Evolutionary conservation across 129 eudicot species (phyloP), one percentile per base, ranked within the genome.

Genomic region (Pseudognaphalium luteoalbum): DNA sequence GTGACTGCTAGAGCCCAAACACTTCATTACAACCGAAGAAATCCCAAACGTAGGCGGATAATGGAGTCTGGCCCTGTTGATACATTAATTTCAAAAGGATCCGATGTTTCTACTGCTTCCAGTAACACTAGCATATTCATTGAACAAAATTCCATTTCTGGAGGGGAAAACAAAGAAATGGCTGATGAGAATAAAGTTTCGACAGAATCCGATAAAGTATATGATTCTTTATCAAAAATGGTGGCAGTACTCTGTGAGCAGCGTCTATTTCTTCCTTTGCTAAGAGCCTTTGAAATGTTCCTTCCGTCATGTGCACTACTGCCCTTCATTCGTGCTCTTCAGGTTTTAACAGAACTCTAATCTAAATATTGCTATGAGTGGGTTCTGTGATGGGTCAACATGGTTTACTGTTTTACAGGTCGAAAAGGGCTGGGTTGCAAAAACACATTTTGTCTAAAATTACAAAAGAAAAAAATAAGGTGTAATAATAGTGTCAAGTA

Each of bases 271-370:
- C 96, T 85, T 88, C 98, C 96, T 63, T 79, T 93, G 85, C 87
- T 93, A 32, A 85, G 88, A 82, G 98, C 98, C 69, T 88, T 93
- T 75, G 98, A 93, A 79, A 88, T 93, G 89, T 93, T 93, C 66
- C 98, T 93, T 62, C 98, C 98, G 11, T 90, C 93, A 61, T 93
- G 97, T 81, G 84, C 96, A 16, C 89, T 93, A 51, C 83, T 93
- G 73, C 93, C 98, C 62, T 93, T 93, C 84, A 82, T 93, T 71
- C 98, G 98, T 17, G 97, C 97, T 71, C 98, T 93, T 71, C 98
- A 93, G 98, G 98, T 93, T 78, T 73, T 80, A 30, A 80, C 70
- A 59, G 34, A 67, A 78, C 63, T 29, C 34, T 19, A 30, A 67
- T 54, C 41, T 62, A 57, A 58, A 39, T 21, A 52, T 42, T 70